These are phyloP conservation scores for Penicillium sp. DNA, from an alignment of 2,329 filamentous ascomycete genomes.

Conservation along the genomic window DNA sequence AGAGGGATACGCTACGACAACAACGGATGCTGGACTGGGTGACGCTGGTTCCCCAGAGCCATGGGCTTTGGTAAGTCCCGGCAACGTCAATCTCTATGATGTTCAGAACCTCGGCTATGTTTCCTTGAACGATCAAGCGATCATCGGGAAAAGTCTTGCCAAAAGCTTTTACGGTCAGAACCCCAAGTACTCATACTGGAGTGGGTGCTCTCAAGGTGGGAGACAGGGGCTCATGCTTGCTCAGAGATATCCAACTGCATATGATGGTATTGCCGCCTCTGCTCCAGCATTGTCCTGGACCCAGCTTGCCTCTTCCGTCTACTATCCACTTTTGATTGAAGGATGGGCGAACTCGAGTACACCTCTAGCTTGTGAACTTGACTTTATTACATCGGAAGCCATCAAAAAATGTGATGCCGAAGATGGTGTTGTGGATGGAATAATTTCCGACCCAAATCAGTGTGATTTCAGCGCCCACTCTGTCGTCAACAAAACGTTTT, in stretches of 20 bases:
- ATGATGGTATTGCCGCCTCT: conserved; percentile 56
- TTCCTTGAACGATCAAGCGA: conserved; percentile 31
- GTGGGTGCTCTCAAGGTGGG: conserved; percentile 17
- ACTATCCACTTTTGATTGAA: not conserved
- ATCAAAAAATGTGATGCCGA: not conserved
- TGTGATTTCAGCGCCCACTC: not conserved
- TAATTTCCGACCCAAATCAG: not conserved
- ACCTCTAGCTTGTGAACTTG: not conserved
- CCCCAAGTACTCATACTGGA: conserved; percentile 16
- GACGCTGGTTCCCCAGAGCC: not conserved
- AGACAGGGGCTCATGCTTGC: conserved; percentile 34
- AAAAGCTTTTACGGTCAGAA: conserved; percentile 6
- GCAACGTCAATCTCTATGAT: not conserved
- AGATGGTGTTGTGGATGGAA: not conserved
- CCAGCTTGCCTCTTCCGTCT: conserved; percentile 9
- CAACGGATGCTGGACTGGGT: not conserved
- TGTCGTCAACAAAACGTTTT: not conserved
- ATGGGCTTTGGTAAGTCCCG: not conserved
- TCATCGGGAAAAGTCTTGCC: conserved; percentile 10
- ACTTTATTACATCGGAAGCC: not conserved
- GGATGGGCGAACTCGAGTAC: conserved; percentile 36
- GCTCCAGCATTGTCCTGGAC: conserved; percentile 38
- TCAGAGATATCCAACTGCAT: conserved; percentile 55
- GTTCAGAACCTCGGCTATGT: not conserved
- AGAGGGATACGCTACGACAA: not conserved